Percentiles rank a stretch among this genome's conserved stretches.
Conservation (phyloP, 805 yeast genomes). For the Lipomyces lipofer region DNA sequence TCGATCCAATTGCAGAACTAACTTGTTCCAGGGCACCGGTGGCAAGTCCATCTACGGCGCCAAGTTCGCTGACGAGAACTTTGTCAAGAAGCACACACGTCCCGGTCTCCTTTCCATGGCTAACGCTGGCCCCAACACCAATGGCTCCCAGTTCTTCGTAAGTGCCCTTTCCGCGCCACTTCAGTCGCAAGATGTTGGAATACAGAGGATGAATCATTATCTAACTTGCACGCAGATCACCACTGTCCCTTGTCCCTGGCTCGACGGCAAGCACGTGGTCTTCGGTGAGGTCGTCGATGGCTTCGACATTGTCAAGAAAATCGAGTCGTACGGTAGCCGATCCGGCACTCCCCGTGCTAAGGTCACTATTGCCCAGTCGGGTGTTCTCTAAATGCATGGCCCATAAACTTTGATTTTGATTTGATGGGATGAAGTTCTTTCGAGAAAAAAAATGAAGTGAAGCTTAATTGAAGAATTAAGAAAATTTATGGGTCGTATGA, state of each 20-base stretch:
- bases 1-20: background rate
- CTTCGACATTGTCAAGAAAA: conserved; percentile 76
- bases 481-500: no score
- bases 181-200: no score
- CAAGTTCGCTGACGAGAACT: conserved; percentile 75
- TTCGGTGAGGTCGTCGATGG: conserved; percentile 90
- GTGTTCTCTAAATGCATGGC: conserved; percentile 22
- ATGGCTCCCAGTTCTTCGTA: conserved; percentile 87
- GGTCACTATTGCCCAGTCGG: conserved; percentile 54
- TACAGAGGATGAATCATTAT: no score
- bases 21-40: conserved; percentile 64
- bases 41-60: conserved; percentile 81
- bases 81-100: conserved; percentile 62
- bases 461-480: no score
- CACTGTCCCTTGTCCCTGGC: conserved; percentile 87
- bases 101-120: conserved; percentile 76
- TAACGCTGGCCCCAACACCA: conserved; percentile 66
- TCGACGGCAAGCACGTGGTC: conserved; percentile 92
- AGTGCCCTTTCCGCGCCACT: background rate
- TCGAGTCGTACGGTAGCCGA: conserved; percentile 72
- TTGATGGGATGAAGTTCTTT: no score
- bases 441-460: no score
- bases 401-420: no score
- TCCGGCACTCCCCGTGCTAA: conserved; percentile 66
- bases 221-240: conserved; percentile 69